Evolutionary conservation across 2,329 filamentous ascomycete genomes (phyloP).

Genomic region (Fusarium tjaetaba): DNA sequence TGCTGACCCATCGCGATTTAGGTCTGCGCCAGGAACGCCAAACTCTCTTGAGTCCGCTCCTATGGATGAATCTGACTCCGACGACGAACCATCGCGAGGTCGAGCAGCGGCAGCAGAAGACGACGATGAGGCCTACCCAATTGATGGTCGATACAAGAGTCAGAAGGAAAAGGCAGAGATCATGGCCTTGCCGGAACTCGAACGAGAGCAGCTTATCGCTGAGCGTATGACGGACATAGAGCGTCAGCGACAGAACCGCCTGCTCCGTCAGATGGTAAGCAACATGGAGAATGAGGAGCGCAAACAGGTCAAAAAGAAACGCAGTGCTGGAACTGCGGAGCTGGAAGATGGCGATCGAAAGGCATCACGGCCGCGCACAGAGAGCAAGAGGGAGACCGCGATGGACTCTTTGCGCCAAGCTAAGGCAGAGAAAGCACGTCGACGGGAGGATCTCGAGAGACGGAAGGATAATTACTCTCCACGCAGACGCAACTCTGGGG

Average conservation of each 20-base stretch:
- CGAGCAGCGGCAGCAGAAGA: constrained; percentile 59
- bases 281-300: constrained; percentile 72
- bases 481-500: constrained; percentile 51
- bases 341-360: constrained; percentile 80
- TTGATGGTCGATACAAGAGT: constrained; percentile 86
- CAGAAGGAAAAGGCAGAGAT: constrained; percentile 80
- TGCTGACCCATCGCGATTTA: constrained; percentile 50
- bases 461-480: constrained; percentile 63
- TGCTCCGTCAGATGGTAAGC: constrained; percentile 80
- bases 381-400: constrained; percentile 60
- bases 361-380: constrained; percentile 75
- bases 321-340: constrained; percentile 82
- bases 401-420: constrained; percentile 76
- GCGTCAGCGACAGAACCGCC: constrained; percentile 81
- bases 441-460: constrained; percentile 65
- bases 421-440: constrained; percentile 67
- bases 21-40: constrained; percentile 75
- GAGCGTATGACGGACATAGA: constrained; percentile 87
- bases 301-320: constrained; percentile 67
- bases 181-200: constrained; percentile 86
- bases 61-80: constrained; percentile 88
- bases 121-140: constrained; percentile 77
- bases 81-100: constrained; percentile 58
- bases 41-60: constrained; percentile 83
- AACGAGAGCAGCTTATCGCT: constrained; percentile 89